These are phyloP conservation scores for Cichorium intybus DNA, from an alignment of 140 eudicot species.

Conservation along the genomic window DNA sequence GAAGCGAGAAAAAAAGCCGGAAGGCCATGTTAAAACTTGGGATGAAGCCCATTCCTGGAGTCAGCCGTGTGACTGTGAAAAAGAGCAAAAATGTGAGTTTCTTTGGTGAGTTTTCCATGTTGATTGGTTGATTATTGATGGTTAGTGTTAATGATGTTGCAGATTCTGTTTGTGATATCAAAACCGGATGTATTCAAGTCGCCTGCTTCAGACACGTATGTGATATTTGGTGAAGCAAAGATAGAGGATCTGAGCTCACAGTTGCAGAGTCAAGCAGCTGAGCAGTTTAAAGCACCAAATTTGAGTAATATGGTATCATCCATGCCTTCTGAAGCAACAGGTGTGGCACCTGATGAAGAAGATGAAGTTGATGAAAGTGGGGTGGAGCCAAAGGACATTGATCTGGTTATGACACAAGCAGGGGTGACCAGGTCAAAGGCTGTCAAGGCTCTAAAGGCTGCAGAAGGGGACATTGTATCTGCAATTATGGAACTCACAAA, in stretches of 20 bases:
- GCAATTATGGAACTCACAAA: conserved; percentile 73
- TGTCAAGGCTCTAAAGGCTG: conserved; percentile 58
- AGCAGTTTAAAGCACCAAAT: conserved; percentile 57
- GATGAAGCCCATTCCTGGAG: conserved; percentile 38
- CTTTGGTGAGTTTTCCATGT: not conserved
- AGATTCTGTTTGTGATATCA: conserved; percentile 58
- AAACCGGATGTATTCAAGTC: conserved; percentile 66
- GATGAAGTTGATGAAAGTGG: conserved; percentile 53
- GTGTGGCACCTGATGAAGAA: conserved; percentile 48
- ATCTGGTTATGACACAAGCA: conserved; percentile 67
- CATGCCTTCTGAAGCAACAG: conserved; percentile 32
- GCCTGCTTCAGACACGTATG: conserved; percentile 59
- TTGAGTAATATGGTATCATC: conserved; percentile 34
- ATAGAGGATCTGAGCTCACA: conserved; percentile 68
- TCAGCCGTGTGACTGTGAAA: conserved; percentile 51
- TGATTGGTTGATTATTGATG: not conserved
- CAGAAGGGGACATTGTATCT: conserved; percentile 65
- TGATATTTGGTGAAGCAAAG: conserved; percentile 64
- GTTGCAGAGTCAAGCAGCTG: conserved; percentile 75
- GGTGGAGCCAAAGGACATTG: conserved; percentile 70
- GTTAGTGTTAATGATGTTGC: conserved; percentile 1
- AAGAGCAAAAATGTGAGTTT: conserved; percentile 53
- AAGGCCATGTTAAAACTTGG: conserved; percentile 45
- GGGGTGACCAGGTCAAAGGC: conserved; percentile 62
- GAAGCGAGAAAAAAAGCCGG: conserved; percentile 51